phyloP scores from a whole-genome alignment of 139 green algal species.

The Zygnema cylindricum region DNA sequence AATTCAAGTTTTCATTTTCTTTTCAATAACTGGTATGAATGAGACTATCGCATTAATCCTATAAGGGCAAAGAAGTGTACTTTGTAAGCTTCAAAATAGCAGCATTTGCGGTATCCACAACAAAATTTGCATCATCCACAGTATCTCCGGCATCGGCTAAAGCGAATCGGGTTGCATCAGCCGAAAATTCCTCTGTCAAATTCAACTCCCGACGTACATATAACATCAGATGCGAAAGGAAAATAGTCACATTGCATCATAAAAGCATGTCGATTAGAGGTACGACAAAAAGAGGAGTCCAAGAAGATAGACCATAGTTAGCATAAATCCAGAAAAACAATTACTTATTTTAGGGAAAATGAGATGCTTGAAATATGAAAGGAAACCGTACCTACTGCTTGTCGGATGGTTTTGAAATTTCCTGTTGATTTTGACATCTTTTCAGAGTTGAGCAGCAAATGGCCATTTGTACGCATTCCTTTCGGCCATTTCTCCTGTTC shows the following conservation, averaged over 20 bases:
- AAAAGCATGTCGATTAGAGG: neutral
- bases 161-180: conserved; percentile 92
- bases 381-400: conserved; percentile 74
- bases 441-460: conserved; percentile 95
- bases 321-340: too few relatives aligned
- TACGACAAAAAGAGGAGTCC: neutral
- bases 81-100: conserved; percentile 91
- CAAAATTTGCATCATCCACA: conserved; percentile 99
- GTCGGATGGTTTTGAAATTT: conserved; percentile 72
- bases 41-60: too few relatives aligned
- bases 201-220: too few relatives aligned
- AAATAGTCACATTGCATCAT: neutral
- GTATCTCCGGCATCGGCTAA: conserved; percentile 94
- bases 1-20: neutral
- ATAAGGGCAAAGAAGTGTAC: conserved; percentile 22
- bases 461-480: conserved; percentile 88
- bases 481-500: conserved; percentile 75
- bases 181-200: conserved; percentile 79
- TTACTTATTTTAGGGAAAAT: too few relatives aligned
- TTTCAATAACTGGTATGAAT: too few relatives aligned
- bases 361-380: neutral
- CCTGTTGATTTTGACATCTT: conserved; percentile 98
- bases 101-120: conserved; percentile 87
- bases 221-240: neutral
- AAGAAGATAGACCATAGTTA: neutral